phyloP scores from a whole-genome alignment of 2,329 filamentous ascomycete genomes.

The Fusarium newnesense region DNA sequence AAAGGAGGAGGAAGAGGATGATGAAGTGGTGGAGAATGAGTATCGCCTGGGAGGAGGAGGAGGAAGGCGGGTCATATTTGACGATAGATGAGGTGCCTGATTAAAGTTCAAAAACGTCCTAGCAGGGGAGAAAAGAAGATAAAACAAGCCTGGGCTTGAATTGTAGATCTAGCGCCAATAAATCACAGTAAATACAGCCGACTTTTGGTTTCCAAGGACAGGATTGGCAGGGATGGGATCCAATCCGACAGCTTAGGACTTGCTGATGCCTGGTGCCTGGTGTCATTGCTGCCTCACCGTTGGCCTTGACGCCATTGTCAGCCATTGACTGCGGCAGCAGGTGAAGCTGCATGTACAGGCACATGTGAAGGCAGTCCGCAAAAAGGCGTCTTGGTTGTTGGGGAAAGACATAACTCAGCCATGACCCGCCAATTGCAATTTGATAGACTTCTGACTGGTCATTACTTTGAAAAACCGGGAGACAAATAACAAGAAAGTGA shows the following conservation, averaged over 20 bases:
- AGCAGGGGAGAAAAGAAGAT: not conserved
- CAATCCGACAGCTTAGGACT: not conserved
- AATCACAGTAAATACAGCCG: not conserved
- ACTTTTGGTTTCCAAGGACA: not conserved
- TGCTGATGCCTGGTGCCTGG: slow-evolving; percentile 18
- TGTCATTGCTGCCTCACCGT: not conserved
- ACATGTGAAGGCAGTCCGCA: not conserved
- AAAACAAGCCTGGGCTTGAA: not conserved
- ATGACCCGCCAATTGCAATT: not conserved
- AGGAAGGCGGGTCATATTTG: slow-evolving; percentile 1
- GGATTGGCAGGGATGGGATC: not conserved
- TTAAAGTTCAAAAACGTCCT: slow-evolving; percentile 8
- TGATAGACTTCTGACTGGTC: not conserved
- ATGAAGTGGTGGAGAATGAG: not conserved
- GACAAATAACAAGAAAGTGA: not conserved
- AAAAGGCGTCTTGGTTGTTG: not conserved
- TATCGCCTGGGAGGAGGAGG: not conserved
- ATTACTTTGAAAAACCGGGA: not conserved
- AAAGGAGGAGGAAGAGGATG: not conserved
- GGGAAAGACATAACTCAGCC: not conserved
- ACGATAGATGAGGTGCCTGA: not conserved
- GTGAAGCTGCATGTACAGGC: not conserved
- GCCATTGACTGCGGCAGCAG: not conserved
- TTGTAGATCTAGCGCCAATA: not conserved
- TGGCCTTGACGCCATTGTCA: not conserved